A percentile compares a stretch with the other conserved stretches of the same genome.
phyloP scores from a whole-genome alignment of 768 basidiomycete species.

The Gyrodon lividus region DNA sequence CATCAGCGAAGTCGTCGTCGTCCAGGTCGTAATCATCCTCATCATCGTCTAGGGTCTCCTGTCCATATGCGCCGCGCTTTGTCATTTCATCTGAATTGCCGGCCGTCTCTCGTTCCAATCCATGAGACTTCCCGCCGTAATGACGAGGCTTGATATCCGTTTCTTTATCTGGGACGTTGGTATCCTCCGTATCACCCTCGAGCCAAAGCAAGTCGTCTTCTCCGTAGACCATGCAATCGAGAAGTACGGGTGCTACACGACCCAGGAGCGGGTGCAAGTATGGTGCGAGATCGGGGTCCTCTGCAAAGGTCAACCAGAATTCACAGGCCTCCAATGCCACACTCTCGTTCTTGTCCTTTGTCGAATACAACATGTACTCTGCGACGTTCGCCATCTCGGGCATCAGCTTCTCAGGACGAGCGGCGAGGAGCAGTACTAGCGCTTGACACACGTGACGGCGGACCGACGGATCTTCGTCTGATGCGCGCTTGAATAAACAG shows the following conservation, averaged over 20 bases:
- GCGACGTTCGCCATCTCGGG: constrained; percentile 95
- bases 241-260: constrained; percentile 92
- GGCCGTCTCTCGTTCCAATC: constrained; percentile 68
- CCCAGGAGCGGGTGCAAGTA: constrained; percentile 83
- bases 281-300: constrained; percentile 83
- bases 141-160: constrained; percentile 96
- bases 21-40: constrained; percentile 87
- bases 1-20: constrained; percentile 88
- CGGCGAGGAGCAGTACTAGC: constrained; percentile 87
- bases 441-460: constrained; percentile 96
- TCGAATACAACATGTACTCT: constrained; percentile 98
- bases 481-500: constrained; percentile 90
- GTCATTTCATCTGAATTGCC: constrained; percentile 36
- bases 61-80: constrained; percentile 68
- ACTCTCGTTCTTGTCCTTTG: constrained; percentile 95
- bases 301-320: constrained; percentile 99
- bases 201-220: constrained; percentile 96
- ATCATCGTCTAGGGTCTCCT: constrained; percentile 80
- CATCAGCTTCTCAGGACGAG: constrained; percentile 93
- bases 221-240: constrained; percentile 96
- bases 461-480: constrained; percentile 90
- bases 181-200: constrained; percentile 88
- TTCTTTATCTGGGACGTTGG: constrained; percentile 88
- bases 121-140: constrained; percentile 84
- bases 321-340: constrained; percentile 98